Evolutionary conservation across 225 moss, liverwort and hornwort species (phyloP).

Genomic region (Anthoceros angustus): DNA sequence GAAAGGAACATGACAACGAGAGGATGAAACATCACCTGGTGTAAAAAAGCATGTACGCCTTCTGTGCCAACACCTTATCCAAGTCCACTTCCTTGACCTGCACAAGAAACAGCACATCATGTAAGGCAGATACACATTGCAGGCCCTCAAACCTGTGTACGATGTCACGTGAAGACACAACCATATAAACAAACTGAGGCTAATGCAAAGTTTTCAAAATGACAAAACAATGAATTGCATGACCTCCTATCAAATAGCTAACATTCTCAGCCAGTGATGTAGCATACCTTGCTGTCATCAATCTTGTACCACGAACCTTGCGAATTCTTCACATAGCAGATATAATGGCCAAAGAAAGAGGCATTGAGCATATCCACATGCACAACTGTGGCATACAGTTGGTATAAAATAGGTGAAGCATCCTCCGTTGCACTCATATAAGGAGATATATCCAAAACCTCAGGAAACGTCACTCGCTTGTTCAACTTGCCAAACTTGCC

Average conservation of each 20-base stretch:
- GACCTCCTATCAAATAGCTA: no score
- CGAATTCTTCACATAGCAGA: conserved; percentile 79
- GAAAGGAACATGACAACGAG: neutral
- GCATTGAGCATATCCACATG: conserved; percentile 85
- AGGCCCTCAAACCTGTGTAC: conserved; percentile 4
- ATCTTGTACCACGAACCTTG: conserved; percentile 73
- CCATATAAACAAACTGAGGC: neutral
- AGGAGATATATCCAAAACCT: conserved; percentile 51
- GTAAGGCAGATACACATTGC: conserved; percentile 3
- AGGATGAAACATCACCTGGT: conserved; percentile 25
- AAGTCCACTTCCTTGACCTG: conserved; percentile 80
- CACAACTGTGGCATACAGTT: conserved; percentile 73
- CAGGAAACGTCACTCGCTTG: conserved; percentile 69
- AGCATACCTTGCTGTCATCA: conserved; percentile 67
- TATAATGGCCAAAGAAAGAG: conserved; percentile 81
- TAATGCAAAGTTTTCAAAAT: neutral
- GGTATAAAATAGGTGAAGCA: conserved; percentile 38
- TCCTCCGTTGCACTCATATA: conserved; percentile 74
- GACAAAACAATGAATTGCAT: neutral
- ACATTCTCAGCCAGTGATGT: neutral
- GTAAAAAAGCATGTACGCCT: conserved; percentile 81
- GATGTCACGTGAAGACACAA: conserved; percentile 5
- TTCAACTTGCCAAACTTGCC: conserved; percentile 84
- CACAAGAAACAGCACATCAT: conserved; percentile 9
- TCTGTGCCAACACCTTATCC: conserved; percentile 57